These are phyloP conservation scores for Pythium graminicola DNA, from an alignment of 352 stramenopile species.

Conservation along the genomic window DNA sequence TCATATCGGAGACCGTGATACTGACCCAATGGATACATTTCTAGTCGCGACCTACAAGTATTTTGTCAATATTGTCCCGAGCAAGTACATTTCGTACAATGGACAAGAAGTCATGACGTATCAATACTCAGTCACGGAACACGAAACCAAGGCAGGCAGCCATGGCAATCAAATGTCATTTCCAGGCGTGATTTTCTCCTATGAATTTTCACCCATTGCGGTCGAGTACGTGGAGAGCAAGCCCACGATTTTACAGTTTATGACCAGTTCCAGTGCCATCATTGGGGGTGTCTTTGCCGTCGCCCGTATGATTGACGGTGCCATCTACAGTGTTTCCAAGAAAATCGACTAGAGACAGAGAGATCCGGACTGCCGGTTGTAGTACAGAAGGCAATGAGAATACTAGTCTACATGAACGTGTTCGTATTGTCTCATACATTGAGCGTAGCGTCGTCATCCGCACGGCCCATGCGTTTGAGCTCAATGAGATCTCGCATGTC, in stretches of 20 bases:
- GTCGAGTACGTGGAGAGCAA: constrained; percentile 86
- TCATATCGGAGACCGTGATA: too few relatives aligned
- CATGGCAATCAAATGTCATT: constrained; percentile 48
- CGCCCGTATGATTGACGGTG: constrained; percentile 77
- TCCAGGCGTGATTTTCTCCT: constrained; percentile 82
- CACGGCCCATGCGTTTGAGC: constrained; percentile 8
- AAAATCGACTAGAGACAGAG: constrained; percentile 74
- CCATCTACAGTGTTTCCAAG: constrained; percentile 87
- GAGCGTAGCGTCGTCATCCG: constrained; percentile 5
- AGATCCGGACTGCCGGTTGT: too few relatives aligned
- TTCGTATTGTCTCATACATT: background rate
- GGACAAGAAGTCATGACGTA: constrained; percentile 61
- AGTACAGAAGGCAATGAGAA: too few relatives aligned
- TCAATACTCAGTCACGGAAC: constrained; percentile 87
- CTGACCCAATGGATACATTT: background rate
- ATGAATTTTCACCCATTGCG: constrained; percentile 86
- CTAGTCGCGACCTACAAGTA: constrained; percentile 87
- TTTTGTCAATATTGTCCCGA: constrained; percentile 81
- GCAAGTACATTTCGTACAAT: constrained; percentile 77
- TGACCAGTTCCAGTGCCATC: constrained; percentile 84
- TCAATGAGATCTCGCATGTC: constrained; percentile 30
- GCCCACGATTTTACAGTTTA: constrained; percentile 75
- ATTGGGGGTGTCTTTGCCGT: constrained; percentile 83
- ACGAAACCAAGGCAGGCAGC: constrained; percentile 43
- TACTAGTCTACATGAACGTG: background rate